Base-by-base conservation (phyloP, 2,329 filamentous ascomycete genomes). In the Pezicula radicicola region DNA sequence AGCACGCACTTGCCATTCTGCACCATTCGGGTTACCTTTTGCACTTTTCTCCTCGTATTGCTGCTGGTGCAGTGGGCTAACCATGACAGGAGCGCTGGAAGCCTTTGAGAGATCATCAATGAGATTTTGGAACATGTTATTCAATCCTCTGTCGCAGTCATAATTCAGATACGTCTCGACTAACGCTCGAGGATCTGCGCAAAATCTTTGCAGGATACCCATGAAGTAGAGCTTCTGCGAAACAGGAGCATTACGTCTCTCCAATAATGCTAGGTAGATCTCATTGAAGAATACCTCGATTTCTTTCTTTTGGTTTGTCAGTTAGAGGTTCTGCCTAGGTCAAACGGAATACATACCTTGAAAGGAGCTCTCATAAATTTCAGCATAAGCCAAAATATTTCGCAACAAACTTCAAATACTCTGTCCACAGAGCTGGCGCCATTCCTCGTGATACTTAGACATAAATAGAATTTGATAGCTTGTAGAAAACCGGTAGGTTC, bases 161-260 rank as follows among this genome's bases (percentile, higher is more conserved):
- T 99, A 99, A 70, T 99, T 99, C 56, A 99, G 81, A 70, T 99
- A 99, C 13, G 92, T 87, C 70, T 99, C 94, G 15, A 99, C 94
- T 46, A 99, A 70, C 0, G 91, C 92, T 59, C 90, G 82, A 2
- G 93, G 90, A 66, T 99, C 94, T 15, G 83, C 85, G 53, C 88
- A 92, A 45, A 99, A 77, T 53, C 93, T 81, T 62, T 90, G 88
- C 48, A 99, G 78, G 25, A 99, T 84, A 54, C 84, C 85, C 69
- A 99, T 83, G 60, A 97, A 94, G 66, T 93, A 91, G 50, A 94
- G 82, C 70, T 97, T 99, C 67, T 99, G 94, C 54, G 91, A 91
- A 9, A 87, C 74, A 4, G 93, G 93, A 0, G 93, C 91, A 53
- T 85, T 92, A 57, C 87, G 85, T 68, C 93, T 89, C 46, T 96